Evolutionary conservation across 2,329 filamentous ascomycete genomes (phyloP).

Genomic region (Westerdykella sp.): DNA sequence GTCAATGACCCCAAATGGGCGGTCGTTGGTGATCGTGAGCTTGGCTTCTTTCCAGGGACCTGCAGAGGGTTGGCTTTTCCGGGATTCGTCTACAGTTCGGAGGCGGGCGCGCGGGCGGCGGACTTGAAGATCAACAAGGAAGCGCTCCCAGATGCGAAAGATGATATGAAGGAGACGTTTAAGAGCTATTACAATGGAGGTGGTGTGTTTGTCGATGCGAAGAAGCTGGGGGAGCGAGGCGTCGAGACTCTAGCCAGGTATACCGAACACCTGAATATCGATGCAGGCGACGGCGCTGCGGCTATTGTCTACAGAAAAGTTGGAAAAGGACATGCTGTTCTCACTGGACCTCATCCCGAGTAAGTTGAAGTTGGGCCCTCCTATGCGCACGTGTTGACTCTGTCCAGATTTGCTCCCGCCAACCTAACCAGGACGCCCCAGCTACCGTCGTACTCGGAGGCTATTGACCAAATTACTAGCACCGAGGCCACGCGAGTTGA

Average conservation of each 20-base stretch:
- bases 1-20: conserved; percentile 74
- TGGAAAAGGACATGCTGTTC: conserved; percentile 68
- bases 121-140: conserved; percentile 59
- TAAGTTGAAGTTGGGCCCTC: conserved; percentile 40
- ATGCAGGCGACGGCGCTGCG: conserved; percentile 65
- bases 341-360: conserved; percentile 92
- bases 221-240: conserved; percentile 53
- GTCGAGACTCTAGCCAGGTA: conserved; percentile 82
- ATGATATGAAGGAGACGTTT: conserved; percentile 56
- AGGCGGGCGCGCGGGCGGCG: conserved; percentile 71
- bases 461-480: conserved; percentile 61
- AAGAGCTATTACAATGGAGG: conserved; percentile 89
- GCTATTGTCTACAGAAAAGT: conserved; percentile 79
- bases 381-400: conserved; percentile 8
- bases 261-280: conserved; percentile 65
- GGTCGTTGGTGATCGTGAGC: conserved; percentile 76
- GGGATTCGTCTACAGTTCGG: conserved; percentile 86
- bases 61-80: conserved; percentile 82
- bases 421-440: conserved; percentile 66
- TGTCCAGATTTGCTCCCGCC: conserved; percentile 66
- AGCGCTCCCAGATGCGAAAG: conserved; percentile 46
- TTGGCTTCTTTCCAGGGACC: conserved; percentile 80
- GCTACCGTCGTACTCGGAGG: conserved; percentile 61
- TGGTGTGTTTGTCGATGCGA: conserved; percentile 81
- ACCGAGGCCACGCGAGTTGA: conserved; percentile 64